phyloP scores from a whole-genome alignment of 1,139 yeast genomes.

The Zygosaccharomyces pseudobailii region DNA sequence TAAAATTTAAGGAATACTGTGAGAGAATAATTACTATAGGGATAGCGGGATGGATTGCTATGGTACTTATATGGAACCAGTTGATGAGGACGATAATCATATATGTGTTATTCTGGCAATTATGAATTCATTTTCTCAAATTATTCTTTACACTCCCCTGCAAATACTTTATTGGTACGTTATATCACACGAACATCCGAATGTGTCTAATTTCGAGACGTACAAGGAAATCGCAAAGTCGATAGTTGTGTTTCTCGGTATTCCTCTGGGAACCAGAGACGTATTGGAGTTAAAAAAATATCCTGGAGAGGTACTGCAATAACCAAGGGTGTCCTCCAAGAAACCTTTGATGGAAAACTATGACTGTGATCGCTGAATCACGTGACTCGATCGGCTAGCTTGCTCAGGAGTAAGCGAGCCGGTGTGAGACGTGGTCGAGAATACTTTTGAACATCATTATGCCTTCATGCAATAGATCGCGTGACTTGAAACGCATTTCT shows the following conservation, averaged over 20 bases:
- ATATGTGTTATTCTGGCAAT: slow-evolving; percentile 52
- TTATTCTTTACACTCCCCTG: slow-evolving; percentile 52
- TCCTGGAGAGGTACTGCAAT: too few species aligned
- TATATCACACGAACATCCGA: slow-evolving; percentile 29
- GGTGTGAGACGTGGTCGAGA: too few species aligned
- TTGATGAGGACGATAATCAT: slow-evolving; percentile 51
- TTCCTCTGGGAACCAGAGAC: slow-evolving; percentile 47
- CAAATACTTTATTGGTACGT: slow-evolving; percentile 45
- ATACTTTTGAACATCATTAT: too few species aligned
- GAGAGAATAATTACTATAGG: slow-evolving; percentile 57
- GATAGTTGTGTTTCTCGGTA: slow-evolving; percentile 52
- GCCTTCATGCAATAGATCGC: too few species aligned
- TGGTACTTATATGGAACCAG: slow-evolving; percentile 61
- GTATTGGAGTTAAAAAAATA: too few species aligned
- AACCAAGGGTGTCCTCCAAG: too few species aligned
- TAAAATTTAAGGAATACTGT: slow-evolving; percentile 47
- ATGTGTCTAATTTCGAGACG: slow-evolving; percentile 26
- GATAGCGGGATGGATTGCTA: slow-evolving; percentile 57
- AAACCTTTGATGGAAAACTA: too few species aligned
- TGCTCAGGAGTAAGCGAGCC: too few species aligned
- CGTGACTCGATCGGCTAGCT: too few species aligned
- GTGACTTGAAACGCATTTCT: too few species aligned
- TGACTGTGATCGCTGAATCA: too few species aligned
- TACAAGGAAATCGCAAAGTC: slow-evolving; percentile 45
- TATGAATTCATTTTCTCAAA: slow-evolving; percentile 49